These are phyloP conservation scores for Strobilomyces dryophilus DNA, from an alignment of 768 basidiomycete species.

Conservation along the genomic window DNA sequence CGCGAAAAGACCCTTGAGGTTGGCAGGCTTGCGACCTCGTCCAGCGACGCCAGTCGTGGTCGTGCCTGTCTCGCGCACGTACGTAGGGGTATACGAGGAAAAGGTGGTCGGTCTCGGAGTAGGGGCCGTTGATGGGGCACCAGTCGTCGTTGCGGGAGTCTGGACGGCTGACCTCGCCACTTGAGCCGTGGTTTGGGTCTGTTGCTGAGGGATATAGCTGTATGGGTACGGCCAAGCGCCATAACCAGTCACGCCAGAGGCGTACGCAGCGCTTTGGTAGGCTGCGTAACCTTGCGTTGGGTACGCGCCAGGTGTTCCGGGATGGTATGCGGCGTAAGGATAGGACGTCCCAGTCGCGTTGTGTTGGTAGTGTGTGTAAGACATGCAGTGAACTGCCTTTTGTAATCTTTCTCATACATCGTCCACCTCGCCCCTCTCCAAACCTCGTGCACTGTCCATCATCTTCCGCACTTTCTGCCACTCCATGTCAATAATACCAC, in stretches of 20 bases:
- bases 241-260: conserved; percentile 65
- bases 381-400: conserved; percentile 15
- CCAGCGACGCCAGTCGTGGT: conserved; percentile 36
- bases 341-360: conserved; percentile 51
- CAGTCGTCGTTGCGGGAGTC: conserved; percentile 28
- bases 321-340: conserved; percentile 61
- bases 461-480: conserved; percentile 68
- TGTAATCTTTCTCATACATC: background rate
- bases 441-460: conserved; percentile 68
- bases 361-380: conserved; percentile 35
- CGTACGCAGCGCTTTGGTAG: conserved; percentile 40
- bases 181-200: conserved; percentile 21
- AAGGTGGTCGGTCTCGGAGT: conserved; percentile 44
- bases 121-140: conserved; percentile 29
- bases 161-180: conserved; percentile 28
- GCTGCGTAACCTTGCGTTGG: conserved; percentile 48
- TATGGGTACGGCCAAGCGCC: conserved; percentile 70
- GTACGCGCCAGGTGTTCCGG: conserved; percentile 43
- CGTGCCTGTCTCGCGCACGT: conserved; percentile 45
- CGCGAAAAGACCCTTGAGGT: conserved; percentile 68
- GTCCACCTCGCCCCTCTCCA: conserved; percentile 52
- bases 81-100: conserved; percentile 52
- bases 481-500: conserved; percentile 60
- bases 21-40: conserved; percentile 61
- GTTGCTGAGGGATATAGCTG: conserved; percentile 48